Evolutionary conservation across 164 flowering plant species (phyloP), one percentile per base, ranked within the genome.

Genomic region (Aristolochia contorta): DNA sequence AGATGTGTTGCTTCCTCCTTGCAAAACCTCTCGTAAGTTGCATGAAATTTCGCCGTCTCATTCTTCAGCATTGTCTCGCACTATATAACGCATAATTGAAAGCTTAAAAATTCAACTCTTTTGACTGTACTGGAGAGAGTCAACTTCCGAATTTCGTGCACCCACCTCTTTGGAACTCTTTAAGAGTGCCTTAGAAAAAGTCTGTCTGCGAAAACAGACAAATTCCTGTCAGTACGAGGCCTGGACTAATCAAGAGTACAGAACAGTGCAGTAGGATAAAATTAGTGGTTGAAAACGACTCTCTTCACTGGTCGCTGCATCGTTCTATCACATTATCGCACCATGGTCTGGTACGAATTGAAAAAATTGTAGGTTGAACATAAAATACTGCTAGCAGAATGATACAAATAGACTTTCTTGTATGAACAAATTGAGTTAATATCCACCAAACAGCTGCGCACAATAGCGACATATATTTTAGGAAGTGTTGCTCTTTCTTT

Each of bases 121-220:
- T 41, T 25, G 53, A 45, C 21, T 53, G 27, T 20, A 46, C 13
- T 47, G 3, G 9, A 56, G n/a, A 45, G 4, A 20, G 22, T 8
- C 2, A 59, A 43, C 25, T 19, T 6, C 10, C 16, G 22, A 54
- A 24, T 53, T 9, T 20, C 12, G 14, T 41, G 12, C 19, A 22
- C 20, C 30, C 6, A 61, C 98, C 96, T 92, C 98, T 71, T 89
- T 92, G 33, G 96, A 81, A 73, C 85, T 89, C 79, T 89, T 92
- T 25, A 83, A 79, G 37, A 92, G 83, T 60, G 84, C 72, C 77
- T 85, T 92, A 6, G 81, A 81, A 72, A 89, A 84, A 68, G 46
- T 72, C 72, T 85, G 98, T 69, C 95, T 92, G 84, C 49, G 19
- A 71, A 32, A 32, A 3, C 22, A 54, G 49, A 59, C 63, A 57